Base-by-base conservation (phyloP, 2,329 filamentous ascomycete genomes). In the Colletotrichum caudatum region DNA sequence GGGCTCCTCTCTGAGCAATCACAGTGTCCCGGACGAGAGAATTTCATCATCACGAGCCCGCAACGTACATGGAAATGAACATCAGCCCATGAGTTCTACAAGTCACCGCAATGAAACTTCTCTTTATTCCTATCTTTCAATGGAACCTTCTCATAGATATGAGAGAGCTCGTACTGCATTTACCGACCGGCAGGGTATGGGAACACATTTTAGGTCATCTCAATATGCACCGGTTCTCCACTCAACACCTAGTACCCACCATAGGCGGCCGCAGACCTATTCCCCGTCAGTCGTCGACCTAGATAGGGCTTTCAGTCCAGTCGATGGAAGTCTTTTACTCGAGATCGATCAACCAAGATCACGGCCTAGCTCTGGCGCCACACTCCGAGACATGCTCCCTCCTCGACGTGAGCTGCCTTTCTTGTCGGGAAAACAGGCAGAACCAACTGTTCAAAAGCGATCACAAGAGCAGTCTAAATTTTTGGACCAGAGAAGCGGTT, bases 341-440 rank as follows among this genome's bases (percentile, higher is more conserved):
- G 35, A 37, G 60, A 29, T 39, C 39, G 46, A 26, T n/a, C 16
- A 63, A 41, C 48, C 14, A 41, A 53, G 16, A 41, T 39, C 23
- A 2, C 41, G 60, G 5, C 35, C 35, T 33, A n/a, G 23, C 20
- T 53, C 60, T 12, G 37, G 33, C 29, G 35, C 33, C 16, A n/a
- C 37, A 26, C 18, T 63, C 16, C 60, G 37, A 29, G 60, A 63
- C 5, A 63, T 63, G 60, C 60, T 63, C 23, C 60, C 60, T 51
- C 60, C 60, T 51, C 60, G 60, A 1, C 60, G 60, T 41, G 46
- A 53, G 46, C 60, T 63, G 48, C 60, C 60, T 23, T 63, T 63
- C 60, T 16, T 23, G 18, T 37, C 18, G 11, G 48, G 60, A 39
- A 53, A 39, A 16, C 33, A 51, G 35, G 5, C 46, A n/a, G 48